These are phyloP conservation scores for Clonostachys sp. DNA, from an alignment of 2,329 filamentous ascomycete species.

Conservation along the genomic window DNA sequence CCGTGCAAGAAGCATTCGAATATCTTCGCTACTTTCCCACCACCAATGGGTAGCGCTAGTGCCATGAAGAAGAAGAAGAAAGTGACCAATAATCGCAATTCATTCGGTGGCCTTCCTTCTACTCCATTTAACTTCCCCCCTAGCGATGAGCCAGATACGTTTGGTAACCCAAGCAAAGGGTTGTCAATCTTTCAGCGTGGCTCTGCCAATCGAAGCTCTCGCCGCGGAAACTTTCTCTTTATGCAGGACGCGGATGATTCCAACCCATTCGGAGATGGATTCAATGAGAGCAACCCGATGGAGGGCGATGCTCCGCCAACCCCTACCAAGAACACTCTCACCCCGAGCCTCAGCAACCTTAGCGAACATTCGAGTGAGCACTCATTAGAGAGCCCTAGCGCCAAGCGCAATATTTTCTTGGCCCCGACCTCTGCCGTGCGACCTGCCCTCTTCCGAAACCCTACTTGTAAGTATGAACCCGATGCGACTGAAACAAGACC, in stretches of 20 bases:
- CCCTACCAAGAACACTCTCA: slow-evolving; percentile 70
- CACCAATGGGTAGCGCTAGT: slow-evolving; percentile 46
- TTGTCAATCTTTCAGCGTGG: slow-evolving; percentile 64
- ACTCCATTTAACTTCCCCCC: slow-evolving; percentile 71
- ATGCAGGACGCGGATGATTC: slow-evolving; percentile 69
- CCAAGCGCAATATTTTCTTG: slow-evolving; percentile 33
- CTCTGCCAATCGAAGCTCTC: slow-evolving; percentile 33
- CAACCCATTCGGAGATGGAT: slow-evolving; percentile 13
- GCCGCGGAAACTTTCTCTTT: slow-evolving; percentile 70
- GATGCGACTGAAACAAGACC: neutral
- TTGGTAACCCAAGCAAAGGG: slow-evolving; percentile 54
- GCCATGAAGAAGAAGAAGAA: slow-evolving; percentile 47
- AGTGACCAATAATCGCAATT: slow-evolving; percentile 54
- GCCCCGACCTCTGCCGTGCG: slow-evolving; percentile 35
- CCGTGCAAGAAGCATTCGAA: slow-evolving; percentile 81
- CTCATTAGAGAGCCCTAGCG: slow-evolving; percentile 40
- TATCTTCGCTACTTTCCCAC: slow-evolving; percentile 63
- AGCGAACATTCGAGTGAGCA: slow-evolving; percentile 24
- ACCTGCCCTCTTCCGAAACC: slow-evolving; percentile 25
- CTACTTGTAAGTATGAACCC: slow-evolving; percentile 36
- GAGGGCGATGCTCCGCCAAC: slow-evolving; percentile 79
- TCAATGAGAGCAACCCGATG: slow-evolving; percentile 15
- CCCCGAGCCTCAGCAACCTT: slow-evolving; percentile 27
- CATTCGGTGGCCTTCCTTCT: slow-evolving; percentile 65
- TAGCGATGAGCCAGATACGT: slow-evolving; percentile 36